phyloP scores from a whole-genome alignment of 2,329 filamentous ascomycete species.

The Sclerotinia spermophila region DNA sequence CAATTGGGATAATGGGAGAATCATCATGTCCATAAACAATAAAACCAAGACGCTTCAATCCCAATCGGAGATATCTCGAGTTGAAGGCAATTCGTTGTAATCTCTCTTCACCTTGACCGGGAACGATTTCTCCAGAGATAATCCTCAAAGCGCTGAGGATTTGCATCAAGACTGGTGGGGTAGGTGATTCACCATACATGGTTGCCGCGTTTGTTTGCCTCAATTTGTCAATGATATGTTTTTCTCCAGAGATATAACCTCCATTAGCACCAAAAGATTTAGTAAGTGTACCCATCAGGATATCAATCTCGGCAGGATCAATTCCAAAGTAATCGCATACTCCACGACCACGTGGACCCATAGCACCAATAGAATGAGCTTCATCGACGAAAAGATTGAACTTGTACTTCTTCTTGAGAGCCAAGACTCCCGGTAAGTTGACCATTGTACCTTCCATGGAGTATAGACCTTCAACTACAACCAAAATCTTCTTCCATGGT shows the following conservation, averaged over 20 bases:
- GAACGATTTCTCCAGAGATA: conserved; percentile 81
- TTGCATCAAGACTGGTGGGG: conserved; percentile 85
- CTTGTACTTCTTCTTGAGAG: conserved; percentile 92
- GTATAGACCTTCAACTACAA: conserved; percentile 94
- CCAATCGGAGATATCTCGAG: conserved; percentile 94
- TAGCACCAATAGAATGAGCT: conserved; percentile 90
- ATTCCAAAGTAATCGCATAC: conserved; percentile 97
- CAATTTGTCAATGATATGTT: conserved; percentile 88
- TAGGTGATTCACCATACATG: conserved; percentile 80
- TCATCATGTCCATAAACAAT: conserved; percentile 98
- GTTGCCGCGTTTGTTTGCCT: conserved; percentile 81
- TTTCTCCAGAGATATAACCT: conserved; percentile 88
- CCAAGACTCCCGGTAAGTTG: conserved; percentile 85
- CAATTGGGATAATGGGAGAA: conserved; percentile 90
- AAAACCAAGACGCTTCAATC: conserved; percentile 92
- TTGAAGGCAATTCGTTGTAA: conserved; percentile 97
- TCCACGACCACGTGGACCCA: conserved; percentile 82
- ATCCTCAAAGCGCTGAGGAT: conserved; percentile 83
- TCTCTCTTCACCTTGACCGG: conserved; percentile 92
- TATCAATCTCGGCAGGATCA: conserved; percentile 81
- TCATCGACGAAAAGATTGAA: conserved; percentile 95
- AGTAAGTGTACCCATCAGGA: conserved; percentile 96
- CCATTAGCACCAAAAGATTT: conserved; percentile 99
- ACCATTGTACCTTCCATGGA: conserved; percentile 99
- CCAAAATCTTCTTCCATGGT: conserved; percentile 98